A percentile compares a stretch with the other conserved stretches of the same genome.
Conservation (phyloP, 2,329 filamentous ascomycete genomes). For the Chaetomiaceae sp. region DNA sequence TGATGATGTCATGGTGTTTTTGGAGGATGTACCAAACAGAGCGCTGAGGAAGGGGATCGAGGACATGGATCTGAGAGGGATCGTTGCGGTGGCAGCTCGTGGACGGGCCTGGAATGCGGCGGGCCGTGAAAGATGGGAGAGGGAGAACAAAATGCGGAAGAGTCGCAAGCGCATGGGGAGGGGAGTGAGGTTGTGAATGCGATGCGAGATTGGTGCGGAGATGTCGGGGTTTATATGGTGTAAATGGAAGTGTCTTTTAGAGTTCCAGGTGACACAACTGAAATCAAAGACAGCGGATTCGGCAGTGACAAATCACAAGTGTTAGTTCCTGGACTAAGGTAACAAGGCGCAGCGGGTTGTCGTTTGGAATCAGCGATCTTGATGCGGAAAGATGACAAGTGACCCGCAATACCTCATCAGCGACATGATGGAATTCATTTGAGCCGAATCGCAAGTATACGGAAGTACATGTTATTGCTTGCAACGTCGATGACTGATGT, state of each 20-base stretch:
- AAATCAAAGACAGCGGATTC: not conserved
- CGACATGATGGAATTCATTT: too few species aligned
- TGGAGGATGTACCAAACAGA: slow-evolving; percentile 62
- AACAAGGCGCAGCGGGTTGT: not conserved
- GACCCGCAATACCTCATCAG: too few species aligned
- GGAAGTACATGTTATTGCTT: too few species aligned
- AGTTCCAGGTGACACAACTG: too few species aligned
- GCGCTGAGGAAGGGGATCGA: slow-evolving; percentile 73
- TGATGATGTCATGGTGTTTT: slow-evolving; percentile 40
- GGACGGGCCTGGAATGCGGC: slow-evolving; percentile 25
- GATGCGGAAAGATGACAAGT: not conserved
- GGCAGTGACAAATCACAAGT: slow-evolving; percentile 15
- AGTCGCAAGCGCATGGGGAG: slow-evolving; percentile 46
- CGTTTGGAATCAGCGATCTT: slow-evolving; percentile 7
- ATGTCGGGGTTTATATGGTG: slow-evolving; percentile 1
- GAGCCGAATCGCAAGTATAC: too few species aligned
- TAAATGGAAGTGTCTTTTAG: too few species aligned
- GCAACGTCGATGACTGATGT: too few species aligned
- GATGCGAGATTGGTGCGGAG: too few species aligned
- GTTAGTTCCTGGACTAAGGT: too few species aligned
- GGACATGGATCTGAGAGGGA: slow-evolving; percentile 57
- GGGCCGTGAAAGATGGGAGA: slow-evolving; percentile 41
- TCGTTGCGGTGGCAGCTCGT: slow-evolving; percentile 20
- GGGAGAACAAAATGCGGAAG: slow-evolving; percentile 40
- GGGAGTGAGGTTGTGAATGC: slow-evolving; percentile 2